Evolutionary conservation across 75 land plant species (phyloP).

Genomic region (Cryptomeria japonica): DNA sequence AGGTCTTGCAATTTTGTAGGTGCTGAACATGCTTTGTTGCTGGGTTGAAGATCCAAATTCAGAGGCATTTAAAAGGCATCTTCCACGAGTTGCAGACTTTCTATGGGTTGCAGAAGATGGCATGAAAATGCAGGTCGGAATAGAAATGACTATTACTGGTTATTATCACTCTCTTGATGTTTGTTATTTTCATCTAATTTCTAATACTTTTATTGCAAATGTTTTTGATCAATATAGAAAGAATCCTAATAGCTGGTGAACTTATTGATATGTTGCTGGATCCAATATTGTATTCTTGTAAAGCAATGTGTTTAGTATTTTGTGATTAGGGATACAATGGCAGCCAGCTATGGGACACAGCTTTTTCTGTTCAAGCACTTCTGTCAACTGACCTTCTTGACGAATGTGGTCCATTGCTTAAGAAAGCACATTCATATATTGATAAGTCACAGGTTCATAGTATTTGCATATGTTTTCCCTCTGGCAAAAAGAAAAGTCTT

Average conservation of each 20-base stretch:
- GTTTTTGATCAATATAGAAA: not conserved
- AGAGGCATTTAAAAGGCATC: slow-evolving; percentile 88
- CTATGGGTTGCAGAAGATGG: slow-evolving; percentile 99
- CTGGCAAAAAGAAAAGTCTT: not conserved
- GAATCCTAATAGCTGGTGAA: not conserved
- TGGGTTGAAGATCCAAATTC: slow-evolving; percentile 95
- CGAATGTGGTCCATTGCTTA: slow-evolving; percentile 60
- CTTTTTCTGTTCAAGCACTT: slow-evolving; percentile 85
- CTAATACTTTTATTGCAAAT: not conserved
- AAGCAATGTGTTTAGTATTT: not conserved
- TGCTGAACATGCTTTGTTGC: slow-evolving; percentile 94
- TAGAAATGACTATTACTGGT: slow-evolving; percentile 5
- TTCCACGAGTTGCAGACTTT: slow-evolving; percentile 79
- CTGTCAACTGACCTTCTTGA: slow-evolving; percentile 63
- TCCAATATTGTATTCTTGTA: not conserved
- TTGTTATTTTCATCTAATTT: slow-evolving; percentile 5
- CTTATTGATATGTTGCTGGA: not conserved
- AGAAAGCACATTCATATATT: slow-evolving; percentile 74
- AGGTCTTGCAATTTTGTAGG: slow-evolving; percentile 32
- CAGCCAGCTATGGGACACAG: slow-evolving; percentile 91
- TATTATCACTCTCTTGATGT: slow-evolving; percentile 1
- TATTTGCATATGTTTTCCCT: not conserved
- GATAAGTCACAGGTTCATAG: slow-evolving; percentile 71
- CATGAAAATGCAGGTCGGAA: slow-evolving; percentile 96
- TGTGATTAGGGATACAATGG: slow-evolving; percentile 80